Conservation (phyloP, 192 early-diverging fungal genomes). For the Ambispora gerdemannii region DNA sequence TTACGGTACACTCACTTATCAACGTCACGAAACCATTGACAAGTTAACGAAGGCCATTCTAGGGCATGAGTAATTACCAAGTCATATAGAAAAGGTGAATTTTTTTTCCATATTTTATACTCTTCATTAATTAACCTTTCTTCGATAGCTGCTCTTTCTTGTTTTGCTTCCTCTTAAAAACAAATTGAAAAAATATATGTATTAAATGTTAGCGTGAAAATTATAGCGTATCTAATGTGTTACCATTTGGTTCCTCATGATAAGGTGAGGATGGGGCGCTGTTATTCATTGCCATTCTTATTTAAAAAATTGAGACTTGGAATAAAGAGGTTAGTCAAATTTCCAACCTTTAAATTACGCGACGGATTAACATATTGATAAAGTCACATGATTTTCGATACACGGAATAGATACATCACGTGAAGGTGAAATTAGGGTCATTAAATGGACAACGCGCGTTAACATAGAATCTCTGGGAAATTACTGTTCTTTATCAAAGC, state of each 20-base stretch:
- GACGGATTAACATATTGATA: too few relatives aligned
- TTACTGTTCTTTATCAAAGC: too few relatives aligned
- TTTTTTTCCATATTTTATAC: slow-evolving; percentile 99
- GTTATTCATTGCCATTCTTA: slow-evolving; percentile 13
- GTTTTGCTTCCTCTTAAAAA: slow-evolving; percentile 24
- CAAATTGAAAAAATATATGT: not conserved
- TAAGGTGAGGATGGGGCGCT: slow-evolving; percentile 21
- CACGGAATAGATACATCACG: too few relatives aligned
- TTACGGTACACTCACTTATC: slow-evolving; percentile 57
- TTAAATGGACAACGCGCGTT: too few relatives aligned
- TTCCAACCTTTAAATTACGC: not conserved
- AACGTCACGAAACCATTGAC: slow-evolving; percentile 96
- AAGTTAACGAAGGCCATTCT: slow-evolving; percentile 96
- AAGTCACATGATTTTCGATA: too few relatives aligned
- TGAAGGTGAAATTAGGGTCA: too few relatives aligned
- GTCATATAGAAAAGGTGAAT: slow-evolving; percentile 98
- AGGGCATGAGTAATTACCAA: slow-evolving; percentile 96
- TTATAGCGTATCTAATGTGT: not conserved
- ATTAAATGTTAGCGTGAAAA: not conserved
- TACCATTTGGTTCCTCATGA: slow-evolving; percentile 20
- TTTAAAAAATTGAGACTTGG: not conserved
- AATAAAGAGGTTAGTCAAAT: not conserved
- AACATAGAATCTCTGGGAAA: too few relatives aligned
- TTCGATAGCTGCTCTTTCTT: slow-evolving; percentile 37
- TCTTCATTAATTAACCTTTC: slow-evolving; percentile 95